A percentile compares a stretch with the other conserved stretches of the same genome.
Conservation (phyloP, 1,139 yeast species). For the Zygoascus hellenicus region DNA sequence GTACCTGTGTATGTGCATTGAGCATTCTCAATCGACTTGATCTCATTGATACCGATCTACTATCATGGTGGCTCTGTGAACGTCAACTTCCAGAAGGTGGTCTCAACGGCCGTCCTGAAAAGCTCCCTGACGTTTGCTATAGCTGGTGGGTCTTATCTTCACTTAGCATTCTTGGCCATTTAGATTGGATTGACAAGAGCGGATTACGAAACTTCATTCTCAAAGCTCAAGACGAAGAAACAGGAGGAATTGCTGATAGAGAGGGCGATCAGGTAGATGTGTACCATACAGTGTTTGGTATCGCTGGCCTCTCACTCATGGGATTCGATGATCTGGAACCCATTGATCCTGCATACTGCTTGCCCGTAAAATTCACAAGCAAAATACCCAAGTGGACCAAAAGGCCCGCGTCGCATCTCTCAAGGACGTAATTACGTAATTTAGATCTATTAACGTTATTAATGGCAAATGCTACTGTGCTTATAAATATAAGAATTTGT, state of each 20-base stretch:
- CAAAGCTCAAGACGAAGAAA: conserved; percentile 65
- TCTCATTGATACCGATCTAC: conserved; percentile 46
- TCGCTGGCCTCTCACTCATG: conserved; percentile 77
- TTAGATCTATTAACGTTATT: not conserved
- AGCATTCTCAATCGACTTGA: conserved; percentile 62
- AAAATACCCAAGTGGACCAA: conserved; percentile 12
- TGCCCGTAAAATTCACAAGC: conserved; percentile 49
- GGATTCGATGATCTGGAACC: conserved; percentile 50
- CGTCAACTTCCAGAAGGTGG: conserved; percentile 92
- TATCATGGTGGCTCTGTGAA: conserved; percentile 80
- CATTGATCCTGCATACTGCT: conserved; percentile 82
- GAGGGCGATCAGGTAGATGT: conserved; percentile 90
- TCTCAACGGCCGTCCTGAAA: conserved; percentile 92
- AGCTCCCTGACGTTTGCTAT: conserved; percentile 92
- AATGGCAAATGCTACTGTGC: not conserved
- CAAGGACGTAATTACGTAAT: not conserved
- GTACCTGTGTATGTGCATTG: conserved; percentile 77
- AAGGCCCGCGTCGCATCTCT: not conserved
- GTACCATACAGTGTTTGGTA: conserved; percentile 85
- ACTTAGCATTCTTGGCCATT: conserved; percentile 57
- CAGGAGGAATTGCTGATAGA: conserved; percentile 90
- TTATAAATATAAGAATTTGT: conserved; percentile 20
- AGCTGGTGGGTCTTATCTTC: conserved; percentile 97
- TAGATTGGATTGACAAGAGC: conserved; percentile 68
- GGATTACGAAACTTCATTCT: conserved; percentile 63